These are phyloP conservation scores for Aschersonia sp. DNA, from an alignment of 2,329 filamentous ascomycete species.

Conservation along the genomic window DNA sequence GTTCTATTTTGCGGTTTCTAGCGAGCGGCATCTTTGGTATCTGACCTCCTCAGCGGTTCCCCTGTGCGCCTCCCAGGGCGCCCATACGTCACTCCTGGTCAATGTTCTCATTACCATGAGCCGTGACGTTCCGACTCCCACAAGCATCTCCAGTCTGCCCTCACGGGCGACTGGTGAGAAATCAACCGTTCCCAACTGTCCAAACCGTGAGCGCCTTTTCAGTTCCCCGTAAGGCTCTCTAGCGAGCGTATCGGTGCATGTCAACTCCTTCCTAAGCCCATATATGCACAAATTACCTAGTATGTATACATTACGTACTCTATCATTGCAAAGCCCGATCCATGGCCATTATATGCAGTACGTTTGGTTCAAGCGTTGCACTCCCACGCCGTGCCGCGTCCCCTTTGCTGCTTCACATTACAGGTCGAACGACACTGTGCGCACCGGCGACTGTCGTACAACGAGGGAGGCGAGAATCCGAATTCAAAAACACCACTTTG, in stretches of 20 bases:
- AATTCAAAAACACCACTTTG: conserved; percentile 15
- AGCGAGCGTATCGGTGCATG: conserved; percentile 19
- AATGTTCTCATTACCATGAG: neutral
- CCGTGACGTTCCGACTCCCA: neutral
- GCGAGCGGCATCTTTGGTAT: conserved; percentile 25
- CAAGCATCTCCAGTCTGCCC: neutral
- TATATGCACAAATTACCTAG: conserved; percentile 21
- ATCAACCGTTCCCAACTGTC: neutral
- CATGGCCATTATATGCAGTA: conserved; percentile 16
- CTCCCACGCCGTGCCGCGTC: conserved; percentile 3
- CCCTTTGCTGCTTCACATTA: conserved; percentile 11
- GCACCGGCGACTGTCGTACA: neutral
- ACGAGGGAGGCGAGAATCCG: neutral
- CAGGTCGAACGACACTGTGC: neutral
- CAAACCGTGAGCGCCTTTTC: conserved; percentile 6
- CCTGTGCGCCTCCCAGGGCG: neutral
- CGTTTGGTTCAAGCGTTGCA: conserved; percentile 5
- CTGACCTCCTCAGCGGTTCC: conserved; percentile 7
- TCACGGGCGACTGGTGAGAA: conserved; percentile 1
- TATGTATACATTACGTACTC: conserved; percentile 26
- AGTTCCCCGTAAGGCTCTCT: conserved; percentile 11
- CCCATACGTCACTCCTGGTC: neutral
- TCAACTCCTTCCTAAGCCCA: conserved; percentile 7
- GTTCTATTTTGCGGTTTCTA: conserved; percentile 18
- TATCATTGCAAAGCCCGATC: conserved; percentile 15